Base-by-base conservation (phyloP, 352 stramenopile species). In the Phytophthora sp. region DNA sequence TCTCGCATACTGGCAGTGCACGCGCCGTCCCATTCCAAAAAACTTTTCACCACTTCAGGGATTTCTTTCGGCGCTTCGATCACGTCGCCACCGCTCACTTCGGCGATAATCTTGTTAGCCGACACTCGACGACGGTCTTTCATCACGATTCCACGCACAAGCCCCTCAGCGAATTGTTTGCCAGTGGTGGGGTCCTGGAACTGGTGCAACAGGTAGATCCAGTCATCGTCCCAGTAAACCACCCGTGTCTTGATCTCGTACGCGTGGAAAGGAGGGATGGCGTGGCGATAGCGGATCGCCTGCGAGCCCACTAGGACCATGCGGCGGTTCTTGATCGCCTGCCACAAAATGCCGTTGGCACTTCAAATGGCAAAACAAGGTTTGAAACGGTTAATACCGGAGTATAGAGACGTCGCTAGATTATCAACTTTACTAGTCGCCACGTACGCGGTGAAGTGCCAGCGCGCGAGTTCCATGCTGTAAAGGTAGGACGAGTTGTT, bases 401-500 rank as follows among this genome's bases (percentile, higher is more conserved):
- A n/a, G n/a, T n/a, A 47, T 54, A 46, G 33, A 56, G 16, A 42
- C 12, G 26, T 5, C 24, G n/a, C n/a, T n/a, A n/a, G n/a, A 35
- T n/a, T 16, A 24, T 30, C 38, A 18, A 33, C 29, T 7, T 11
- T 33, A 11, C 29, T 42, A 15, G 13, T 20, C 21, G n/a, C 13
- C 24, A 77, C 76, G 57, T 76, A 94, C 86, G 79, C 85, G 3
- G 69, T 82, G 33, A 92, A 82, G 53, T 94, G 82, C 88, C 88
- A 96, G 15, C 88, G 86, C 30, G 88, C 88, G 23, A 96, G 84
- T 66, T 96, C 88, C 76, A 89, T 93, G 63, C 74, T 85, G 78
- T 88, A 95, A 39, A 95, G 63, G 50, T 90, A 95, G 6, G 82
- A 80, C 4, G 88, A 70, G 61, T 96, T 96, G 79, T 96, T 96